A percentile compares a stretch with the other conserved stretches of the same genome.
These are phyloP conservation scores for Diaporthe eres DNA, from an alignment of 2,329 filamentous ascomycete genomes.

Conservation along the genomic window DNA sequence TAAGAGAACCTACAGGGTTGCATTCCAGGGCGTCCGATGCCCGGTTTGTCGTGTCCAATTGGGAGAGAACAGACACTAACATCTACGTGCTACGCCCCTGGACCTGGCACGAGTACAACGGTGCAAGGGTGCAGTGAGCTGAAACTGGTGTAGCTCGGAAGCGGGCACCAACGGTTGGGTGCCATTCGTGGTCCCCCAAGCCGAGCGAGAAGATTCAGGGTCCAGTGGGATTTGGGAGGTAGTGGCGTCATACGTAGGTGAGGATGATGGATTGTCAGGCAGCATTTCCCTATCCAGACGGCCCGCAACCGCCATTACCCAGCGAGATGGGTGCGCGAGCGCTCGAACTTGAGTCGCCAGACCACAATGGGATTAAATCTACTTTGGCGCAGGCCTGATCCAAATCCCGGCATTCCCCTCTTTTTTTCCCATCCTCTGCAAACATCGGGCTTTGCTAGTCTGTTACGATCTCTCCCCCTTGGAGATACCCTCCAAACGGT, in stretches of 20 bases:
- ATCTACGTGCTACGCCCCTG: neutral
- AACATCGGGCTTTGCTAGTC: neutral
- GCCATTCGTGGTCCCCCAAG: neutral
- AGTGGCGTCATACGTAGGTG: conserved; percentile 29
- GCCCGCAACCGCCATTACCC: neutral
- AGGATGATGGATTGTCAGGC: conserved; percentile 39
- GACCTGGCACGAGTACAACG: neutral
- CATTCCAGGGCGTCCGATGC: conserved; percentile 8
- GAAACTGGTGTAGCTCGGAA: conserved; percentile 7
- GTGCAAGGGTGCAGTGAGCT: neutral
- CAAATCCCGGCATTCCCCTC: conserved; percentile 27
- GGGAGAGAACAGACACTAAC: neutral
- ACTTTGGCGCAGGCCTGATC: neutral
- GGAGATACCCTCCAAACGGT: neutral
- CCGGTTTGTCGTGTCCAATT: neutral
- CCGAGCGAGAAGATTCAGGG: neutral
- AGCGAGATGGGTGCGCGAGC: neutral
- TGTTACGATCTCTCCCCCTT: neutral
- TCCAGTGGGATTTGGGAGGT: neutral
- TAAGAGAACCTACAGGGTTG: conserved; percentile 6
- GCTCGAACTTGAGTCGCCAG: neutral
- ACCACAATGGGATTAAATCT: neutral
- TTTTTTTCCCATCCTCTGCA: neutral
- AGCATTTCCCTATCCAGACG: conserved; percentile 39
- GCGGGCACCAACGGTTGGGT: conserved; percentile 28